Percentiles rank a stretch among this genome's conserved stretches.
phyloP scores from a whole-genome alignment of 2,329 filamentous ascomycete genomes.

The Fusarium chaquense region DNA sequence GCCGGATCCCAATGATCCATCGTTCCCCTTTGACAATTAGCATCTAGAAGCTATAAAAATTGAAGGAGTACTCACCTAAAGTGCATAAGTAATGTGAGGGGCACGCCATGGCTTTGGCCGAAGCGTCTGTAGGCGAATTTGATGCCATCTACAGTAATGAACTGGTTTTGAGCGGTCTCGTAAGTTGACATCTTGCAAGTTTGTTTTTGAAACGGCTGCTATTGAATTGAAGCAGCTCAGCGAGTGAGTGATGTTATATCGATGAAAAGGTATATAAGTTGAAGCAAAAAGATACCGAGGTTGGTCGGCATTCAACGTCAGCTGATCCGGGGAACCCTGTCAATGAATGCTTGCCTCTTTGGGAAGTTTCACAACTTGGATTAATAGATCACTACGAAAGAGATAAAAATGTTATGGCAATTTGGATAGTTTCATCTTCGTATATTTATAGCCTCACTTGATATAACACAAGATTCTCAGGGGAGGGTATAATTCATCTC shows the following conservation, averaged over 20 bases:
- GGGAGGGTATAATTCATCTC: neutral
- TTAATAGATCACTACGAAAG: too few species aligned
- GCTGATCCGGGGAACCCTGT: conserved; percentile 30
- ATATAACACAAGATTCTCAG: neutral
- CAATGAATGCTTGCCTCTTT: conserved; percentile 12
- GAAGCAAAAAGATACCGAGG: conserved; percentile 28
- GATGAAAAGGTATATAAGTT: neutral
- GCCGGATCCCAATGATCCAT: conserved; percentile 59
- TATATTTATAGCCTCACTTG: neutral
- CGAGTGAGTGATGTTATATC: neutral
- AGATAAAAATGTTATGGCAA: too few species aligned
- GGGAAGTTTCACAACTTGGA: neutral
- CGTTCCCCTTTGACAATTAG: conserved; percentile 47
- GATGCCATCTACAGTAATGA: conserved; percentile 49
- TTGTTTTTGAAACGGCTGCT: neutral
- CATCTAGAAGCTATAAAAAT: neutral
- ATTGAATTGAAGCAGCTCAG: neutral
- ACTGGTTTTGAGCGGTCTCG: conserved; percentile 47
- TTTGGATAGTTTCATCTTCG: neutral
- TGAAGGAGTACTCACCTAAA: conserved; percentile 48
- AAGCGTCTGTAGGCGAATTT: conserved; percentile 52
- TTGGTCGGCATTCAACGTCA: conserved; percentile 31
- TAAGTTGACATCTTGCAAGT: conserved; percentile 48
- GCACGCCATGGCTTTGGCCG: conserved; percentile 47
- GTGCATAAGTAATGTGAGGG: conserved; percentile 50